A percentile compares a stretch with the other conserved stretches of the same genome.
Evolutionary conservation across 176 grass and related monocot species (phyloP).

Genomic region (Eremochloa ophiuroides): DNA sequence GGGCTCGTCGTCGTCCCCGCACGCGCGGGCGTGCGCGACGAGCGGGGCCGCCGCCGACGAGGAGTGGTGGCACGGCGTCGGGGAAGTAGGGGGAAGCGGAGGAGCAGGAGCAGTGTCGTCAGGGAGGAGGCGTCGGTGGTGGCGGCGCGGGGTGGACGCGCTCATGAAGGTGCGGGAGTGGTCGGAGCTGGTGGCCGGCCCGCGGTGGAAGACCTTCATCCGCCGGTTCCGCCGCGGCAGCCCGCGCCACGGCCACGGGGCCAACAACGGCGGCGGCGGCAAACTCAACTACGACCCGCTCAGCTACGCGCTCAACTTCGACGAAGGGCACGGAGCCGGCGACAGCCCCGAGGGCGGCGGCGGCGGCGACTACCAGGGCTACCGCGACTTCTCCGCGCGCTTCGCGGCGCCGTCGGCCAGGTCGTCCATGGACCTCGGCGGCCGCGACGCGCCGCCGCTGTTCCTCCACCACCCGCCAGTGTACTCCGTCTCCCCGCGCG

Average conservation of each 20-base stretch:
- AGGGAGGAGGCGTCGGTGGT: conserved; percentile 48
- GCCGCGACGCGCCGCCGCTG: conserved; percentile 47
- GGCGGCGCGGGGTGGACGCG: conserved; percentile 56
- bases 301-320: conserved; percentile 98
- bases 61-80: conserved; percentile 43
- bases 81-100: not conserved
- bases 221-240: conserved; percentile 62
- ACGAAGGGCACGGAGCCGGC: conserved; percentile 54
- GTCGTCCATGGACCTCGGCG: conserved; percentile 57
- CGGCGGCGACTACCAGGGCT: conserved; percentile 18
- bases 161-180: conserved; percentile 88
- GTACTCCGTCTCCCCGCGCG: conserved; percentile 10
- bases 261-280: not conserved
- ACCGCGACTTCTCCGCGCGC: conserved; percentile 70
- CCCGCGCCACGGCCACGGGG: not conserved
- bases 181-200: conserved; percentile 91
- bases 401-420: conserved; percentile 49
- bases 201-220: conserved; percentile 97
- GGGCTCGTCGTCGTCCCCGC: conserved; percentile 13
- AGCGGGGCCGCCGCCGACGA: not conserved
- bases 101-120: too few species aligned
- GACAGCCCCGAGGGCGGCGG: conserved; percentile 40
- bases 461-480: conserved; percentile 24
- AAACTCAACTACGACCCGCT: conserved; percentile 79
- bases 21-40: conserved; percentile 18